Evolutionary conservation across 106 monocot genomes (phyloP), one percentile per base, ranked within the genome.

Genomic region (Phalaenopsis aphrodite): DNA sequence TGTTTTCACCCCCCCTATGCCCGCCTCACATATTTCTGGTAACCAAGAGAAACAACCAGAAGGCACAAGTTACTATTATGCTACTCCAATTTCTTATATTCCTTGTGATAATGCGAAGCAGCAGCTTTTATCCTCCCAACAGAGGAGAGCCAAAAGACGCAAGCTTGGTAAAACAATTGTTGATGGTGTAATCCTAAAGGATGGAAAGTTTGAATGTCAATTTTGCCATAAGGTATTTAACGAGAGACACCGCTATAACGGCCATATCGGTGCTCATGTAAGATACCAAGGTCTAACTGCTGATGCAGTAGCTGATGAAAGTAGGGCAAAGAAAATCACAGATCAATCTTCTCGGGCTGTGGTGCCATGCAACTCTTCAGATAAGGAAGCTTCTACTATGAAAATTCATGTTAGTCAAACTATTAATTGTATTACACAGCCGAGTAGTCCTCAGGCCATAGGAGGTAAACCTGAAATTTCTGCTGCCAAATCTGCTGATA

Each of bases 191-290:
- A 81, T 93, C 23, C 41, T 84, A 21, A 93, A 83, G 78, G 90
- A 93, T 83, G 92, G 90, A 55, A 93, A 83, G 74, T 90, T 77
- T 79, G 83, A 86, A 79, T 93, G 92, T 72, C 92, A 88, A 48
- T 77, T 88, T 81, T 93, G 92, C 75, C 84, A 87, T 73, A 88
- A 88, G 75, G 82, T 42, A 57, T 93, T 93, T 78, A 79, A 36
- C 21, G 92, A 90, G 75, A 83, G 84, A 72, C 82, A 81, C 65
- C 84, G 84, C 10, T 93, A 88, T 56, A 79, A 78, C 81, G 86
- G 90, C 30, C 92, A 93, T 84, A 41, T 93, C 73, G 88, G 86
- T 9, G 80, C 83, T 61, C 92, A 93, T 85, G 86, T 85, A 39
- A 86, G 85, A 78, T 84, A 88, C 38, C 84, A 90, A 72, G 88